Base-by-base conservation (phyloP, 345 rosid species). In the Heritiera fomes region DNA sequence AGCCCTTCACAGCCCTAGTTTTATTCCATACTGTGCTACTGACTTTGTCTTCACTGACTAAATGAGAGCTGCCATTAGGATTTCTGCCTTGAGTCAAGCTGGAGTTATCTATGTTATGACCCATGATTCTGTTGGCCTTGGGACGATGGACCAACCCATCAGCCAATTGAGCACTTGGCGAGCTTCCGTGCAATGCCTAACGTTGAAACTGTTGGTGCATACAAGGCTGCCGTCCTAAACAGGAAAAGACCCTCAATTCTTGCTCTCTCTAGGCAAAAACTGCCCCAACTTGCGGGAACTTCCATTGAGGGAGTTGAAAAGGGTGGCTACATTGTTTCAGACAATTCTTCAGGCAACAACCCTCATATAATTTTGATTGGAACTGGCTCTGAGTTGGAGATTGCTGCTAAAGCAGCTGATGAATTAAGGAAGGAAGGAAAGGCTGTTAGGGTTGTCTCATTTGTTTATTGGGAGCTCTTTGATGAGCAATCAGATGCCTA, bases 61-160 rank as follows among this genome's bases (percentile, higher is more conserved):
- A 97, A 94, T 97, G 99, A 93, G 99, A 82, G 98, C 90, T 75
- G 98, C 99, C 55, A 97, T 97, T 8, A 90, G 99, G 82, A 88
- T 97, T 75, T 93, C 99, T 28, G 96, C 99, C 76, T 84, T 97
- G 86, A 76, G 75, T 60, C 91, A 94, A 84, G 91, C 98, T 68
- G 91, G 99, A 64, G 99, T 94, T 67, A 93, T 97, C 79, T 94
- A 97, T 65, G 96, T 97, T 17, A 97, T 97, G 98, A 97, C 99
- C 79, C 99, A 97, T 41, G 99, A 97, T 75, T 97, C 99, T 8
- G 94, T 97, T 80, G 99, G 99, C 80, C 97, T 97, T 12, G 99
- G 99, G 99, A 97, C 82, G 99, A 97, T 78, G 99, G 99, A 74
- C 99, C 99, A 45, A 97, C 99, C 78, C 99, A 94, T 84, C 99